Percentiles rank a stretch among this genome's conserved stretches.
Evolutionary conservation across 2,329 filamentous ascomycete species (phyloP).

Genomic region (Microcera coccophila): DNA sequence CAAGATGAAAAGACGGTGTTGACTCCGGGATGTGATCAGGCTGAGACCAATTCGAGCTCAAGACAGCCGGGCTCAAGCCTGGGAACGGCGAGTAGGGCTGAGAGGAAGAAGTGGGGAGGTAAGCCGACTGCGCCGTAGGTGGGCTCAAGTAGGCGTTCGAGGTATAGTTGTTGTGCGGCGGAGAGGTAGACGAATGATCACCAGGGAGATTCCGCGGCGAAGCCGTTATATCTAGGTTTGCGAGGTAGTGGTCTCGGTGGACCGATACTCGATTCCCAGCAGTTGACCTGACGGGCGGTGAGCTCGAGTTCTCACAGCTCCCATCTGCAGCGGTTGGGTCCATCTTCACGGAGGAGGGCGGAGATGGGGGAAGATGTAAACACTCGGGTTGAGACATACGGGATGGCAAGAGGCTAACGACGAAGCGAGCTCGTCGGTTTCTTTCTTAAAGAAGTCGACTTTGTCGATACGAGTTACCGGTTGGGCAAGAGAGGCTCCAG

Average conservation of each 20-base stretch:
- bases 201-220: constrained; percentile 22
- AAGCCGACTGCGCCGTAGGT: constrained; percentile 21
- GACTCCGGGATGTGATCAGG: constrained; percentile 16
- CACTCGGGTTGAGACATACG: constrained; percentile 30
- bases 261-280: constrained; percentile 19
- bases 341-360: constrained; percentile 29
- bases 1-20: constrained; percentile 15
- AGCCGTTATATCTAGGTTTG: constrained; percentile 19
- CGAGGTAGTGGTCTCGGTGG: constrained; percentile 17
- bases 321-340: constrained; percentile 25
- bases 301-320: constrained; percentile 26
- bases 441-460: constrained; percentile 14
- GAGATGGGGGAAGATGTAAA: constrained; percentile 26
- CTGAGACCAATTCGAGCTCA: constrained; percentile 24
- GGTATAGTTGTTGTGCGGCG: constrained; percentile 22
- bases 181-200: constrained; percentile 19
- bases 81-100: constrained; percentile 25
- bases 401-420: constrained; percentile 18
- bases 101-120: constrained; percentile 22
- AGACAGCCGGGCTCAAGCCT: constrained; percentile 16
- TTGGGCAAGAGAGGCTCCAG: constrained; percentile 17
- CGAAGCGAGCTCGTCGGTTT: constrained; percentile 13
- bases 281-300: constrained; percentile 26
- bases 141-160: constrained; percentile 22
- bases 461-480: constrained; percentile 17